These are phyloP conservation scores for Echria macrotheca DNA, from an alignment of 495 filamentous ascomycete genomes.

Conservation along the genomic window DNA sequence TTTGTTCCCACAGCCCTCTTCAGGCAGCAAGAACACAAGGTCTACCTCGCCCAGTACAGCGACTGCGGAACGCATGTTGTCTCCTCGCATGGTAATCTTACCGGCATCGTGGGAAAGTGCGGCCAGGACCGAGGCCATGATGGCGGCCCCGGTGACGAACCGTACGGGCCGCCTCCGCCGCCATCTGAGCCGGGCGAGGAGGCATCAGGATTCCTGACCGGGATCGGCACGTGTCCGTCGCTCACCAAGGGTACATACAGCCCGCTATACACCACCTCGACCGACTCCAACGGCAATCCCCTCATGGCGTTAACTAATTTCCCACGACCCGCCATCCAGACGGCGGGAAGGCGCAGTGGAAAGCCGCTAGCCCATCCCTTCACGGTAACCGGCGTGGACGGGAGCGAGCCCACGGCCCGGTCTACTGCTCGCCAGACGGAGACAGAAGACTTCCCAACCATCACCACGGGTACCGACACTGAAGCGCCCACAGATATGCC, in stretches of 20 bases:
- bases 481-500: no score
- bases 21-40: slow-evolving; percentile 21
- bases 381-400: no score
- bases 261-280: not conserved
- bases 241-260: slow-evolving; percentile 8
- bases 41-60: slow-evolving; percentile 18
- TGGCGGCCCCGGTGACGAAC: not conserved
- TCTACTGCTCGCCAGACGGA: no score
- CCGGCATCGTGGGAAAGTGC: slow-evolving; percentile 12
- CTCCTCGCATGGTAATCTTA: slow-evolving; percentile 15
- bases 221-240: slow-evolving; percentile 1
- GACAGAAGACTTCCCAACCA: no score
- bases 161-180: not conserved
- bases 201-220: not conserved
- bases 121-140: not conserved
- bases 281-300: not conserved
- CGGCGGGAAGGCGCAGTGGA: no score
- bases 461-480: no score
- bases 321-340: slow-evolving; percentile 10
- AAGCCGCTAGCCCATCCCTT: no score
- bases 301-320: not conserved
- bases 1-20: slow-evolving; percentile 22
- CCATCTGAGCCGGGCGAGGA: not conserved
- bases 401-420: no score
- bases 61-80: slow-evolving; percentile 21